Base-by-base conservation (phyloP, 225 moss, liverwort and hornwort genomes). In the Antitrichia curtipendula region DNA sequence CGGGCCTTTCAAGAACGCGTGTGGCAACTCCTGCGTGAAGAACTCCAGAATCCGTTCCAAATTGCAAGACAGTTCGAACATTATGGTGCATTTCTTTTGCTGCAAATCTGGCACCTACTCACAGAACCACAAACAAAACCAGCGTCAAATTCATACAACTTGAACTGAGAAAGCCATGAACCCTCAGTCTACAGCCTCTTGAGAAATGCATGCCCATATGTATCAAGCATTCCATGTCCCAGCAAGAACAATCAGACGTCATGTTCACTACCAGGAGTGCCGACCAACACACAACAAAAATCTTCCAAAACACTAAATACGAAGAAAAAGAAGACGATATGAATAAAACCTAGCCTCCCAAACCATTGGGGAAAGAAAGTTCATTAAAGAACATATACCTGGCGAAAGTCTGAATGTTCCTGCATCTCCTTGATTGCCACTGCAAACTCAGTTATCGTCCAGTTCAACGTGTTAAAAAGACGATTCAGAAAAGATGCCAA, bases 361-460 rank as follows among this genome's bases (percentile, higher is more conserved):
- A 85, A 38, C 81, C 32, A 71, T 12, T 7, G 5, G 16, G 21
- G 34, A 15, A 16, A 63, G 28, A 13, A 6, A 36, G 13, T 17
- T 23, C 53, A 75, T 23, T 36, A 34, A 54, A 23, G 22, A 52
- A 9, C 52, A 49, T 29, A 28, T 38, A 98, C 98, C 96, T 93
- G 96, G 36, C 82, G 94, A 18, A 93, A 84, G 71, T 96, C 97
- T 12, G 93, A 90, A 63, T 93, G 89, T 68, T 99, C 98, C 86
- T 99, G 97, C 98, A 99, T 99, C 92, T 97, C 98, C 73, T 99
- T 99, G 84, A 99, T 95, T 25, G 95, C 94, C 70, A 99, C 96
- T 5, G 99, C 96, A 90, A 96, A 99, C 94, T 99, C 99, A 5
- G 96, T 97, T 82, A 99, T 93, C 62, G 99, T 99, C 99, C 99